These are phyloP conservation scores for Penicillium janthinellum DNA, from an alignment of 2,329 filamentous ascomycete genomes.

Conservation along the genomic window DNA sequence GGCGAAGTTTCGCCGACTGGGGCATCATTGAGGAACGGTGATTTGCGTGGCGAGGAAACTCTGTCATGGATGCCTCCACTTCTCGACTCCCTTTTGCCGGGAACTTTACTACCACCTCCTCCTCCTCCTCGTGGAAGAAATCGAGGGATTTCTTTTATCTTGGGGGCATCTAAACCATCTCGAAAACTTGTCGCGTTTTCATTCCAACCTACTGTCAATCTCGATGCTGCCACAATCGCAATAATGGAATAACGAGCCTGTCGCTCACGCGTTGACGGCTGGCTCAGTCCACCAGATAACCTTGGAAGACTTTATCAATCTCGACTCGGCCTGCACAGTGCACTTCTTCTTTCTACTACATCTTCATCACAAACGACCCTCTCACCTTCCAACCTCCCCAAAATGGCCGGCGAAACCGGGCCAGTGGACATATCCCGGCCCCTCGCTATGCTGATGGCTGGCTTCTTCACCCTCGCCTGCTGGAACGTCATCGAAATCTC, in stretches of 20 bases:
- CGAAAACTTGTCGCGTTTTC: background rate
- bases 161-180: background rate
- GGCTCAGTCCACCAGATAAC: background rate
- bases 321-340: background rate
- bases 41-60: background rate
- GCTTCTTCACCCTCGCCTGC: constrained; percentile 15
- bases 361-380: background rate
- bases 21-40: background rate
- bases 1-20: background rate
- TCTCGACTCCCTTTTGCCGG: background rate
- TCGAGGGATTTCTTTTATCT: background rate
- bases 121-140: no score
- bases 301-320: no score
- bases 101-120: no score
- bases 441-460: constrained; percentile 21
- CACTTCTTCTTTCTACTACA: background rate
- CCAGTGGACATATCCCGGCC: constrained; percentile 17
- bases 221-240: background rate
- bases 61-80: background rate
- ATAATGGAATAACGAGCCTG: background rate
- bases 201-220: background rate
- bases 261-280: background rate
- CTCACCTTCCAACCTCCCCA: background rate
- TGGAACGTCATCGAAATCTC: constrained; percentile 24
- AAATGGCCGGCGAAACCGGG: constrained; percentile 21